Base-by-base conservation (phyloP, 225 moss, liverwort and hornwort species). In the Takakia lepidozioides region DNA sequence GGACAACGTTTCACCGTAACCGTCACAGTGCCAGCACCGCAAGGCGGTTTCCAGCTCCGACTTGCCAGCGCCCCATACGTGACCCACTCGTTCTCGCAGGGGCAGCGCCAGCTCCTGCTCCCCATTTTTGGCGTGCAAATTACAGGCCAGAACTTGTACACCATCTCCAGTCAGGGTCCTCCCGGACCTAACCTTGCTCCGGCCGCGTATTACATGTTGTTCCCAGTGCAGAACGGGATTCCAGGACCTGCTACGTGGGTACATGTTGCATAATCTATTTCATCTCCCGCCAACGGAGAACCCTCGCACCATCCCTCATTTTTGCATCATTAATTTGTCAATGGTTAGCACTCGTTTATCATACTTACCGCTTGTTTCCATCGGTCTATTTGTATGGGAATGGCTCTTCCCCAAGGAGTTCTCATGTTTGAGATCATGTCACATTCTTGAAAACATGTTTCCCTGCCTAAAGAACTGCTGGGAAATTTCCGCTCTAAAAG, bases 221-320 rank as follows among this genome's bases (percentile, higher is more conserved):
- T 66, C n/a, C 58, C 75, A 1, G 8, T 70, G 15, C 70, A 75
- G 10, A 59, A 59, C 0, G 10, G 43, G 2, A 36, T 75, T 26
- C 70, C 70, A 0, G 58, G 75, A 3, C 24, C 29, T 6, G 66
- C 70, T 3, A 62, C 55, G 0, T 75, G 75, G 70, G 19, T 75
- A 0, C 61, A 59, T 25, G 27, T 54, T 24, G 25, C 54, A 25
- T 54, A 52, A 14, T 40, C 40, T 32, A n/a, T n/a, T n/a, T n/a
- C n/a, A n/a, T n/a, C n/a, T n/a, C n/a, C n/a, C n/a, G n/a, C n/a
- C n/a, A n/a, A n/a, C n/a, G n/a, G n/a, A n/a, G n/a, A n/a, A n/a
- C n/a, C n/a, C n/a, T n/a, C n/a, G n/a, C n/a, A n/a, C n/a, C n/a
- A n/a, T n/a, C n/a, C n/a, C n/a, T n/a, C n/a, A n/a, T n/a, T n/a